Percentiles rank a stretch among this genome's conserved stretches.
phyloP scores from a whole-genome alignment of 1,139 yeast genomes.

The Sugiyamaella neomexicana region DNA sequence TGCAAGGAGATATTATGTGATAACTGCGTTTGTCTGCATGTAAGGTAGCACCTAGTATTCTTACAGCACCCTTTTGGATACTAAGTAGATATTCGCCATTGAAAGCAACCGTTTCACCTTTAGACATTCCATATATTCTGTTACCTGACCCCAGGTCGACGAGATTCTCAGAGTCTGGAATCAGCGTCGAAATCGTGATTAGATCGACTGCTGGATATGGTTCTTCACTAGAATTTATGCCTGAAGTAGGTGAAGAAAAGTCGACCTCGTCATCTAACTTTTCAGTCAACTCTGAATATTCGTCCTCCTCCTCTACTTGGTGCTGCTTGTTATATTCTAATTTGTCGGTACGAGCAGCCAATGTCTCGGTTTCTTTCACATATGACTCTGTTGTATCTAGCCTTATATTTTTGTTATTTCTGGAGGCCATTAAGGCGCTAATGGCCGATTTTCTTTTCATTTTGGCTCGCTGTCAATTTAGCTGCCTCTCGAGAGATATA shows the following conservation, averaged over 20 bases:
- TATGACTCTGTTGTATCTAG: background rate
- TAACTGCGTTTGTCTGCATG: constrained; percentile 28
- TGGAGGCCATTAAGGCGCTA: constrained; percentile 11
- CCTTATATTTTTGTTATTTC: constrained; percentile 4
- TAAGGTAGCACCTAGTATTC: constrained; percentile 54
- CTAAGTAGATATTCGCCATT: constrained; percentile 59
- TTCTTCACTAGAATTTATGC: background rate
- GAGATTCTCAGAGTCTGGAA: constrained; percentile 23
- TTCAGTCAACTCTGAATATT: background rate
- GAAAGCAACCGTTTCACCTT: constrained; percentile 48
- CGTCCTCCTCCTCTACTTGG: too few species aligned
- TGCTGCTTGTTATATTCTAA: background rate
- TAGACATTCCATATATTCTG: constrained; percentile 37
- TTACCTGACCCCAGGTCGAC: constrained; percentile 14
- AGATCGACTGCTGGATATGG: constrained; percentile 11
- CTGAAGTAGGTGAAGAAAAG: background rate
- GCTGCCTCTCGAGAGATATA: too few species aligned
- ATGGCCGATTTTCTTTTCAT: constrained; percentile 18
- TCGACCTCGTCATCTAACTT: background rate
- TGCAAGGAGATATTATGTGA: constrained; percentile 47
- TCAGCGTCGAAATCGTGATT: constrained; percentile 20
- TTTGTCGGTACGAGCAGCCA: background rate
- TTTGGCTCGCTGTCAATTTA: background rate
- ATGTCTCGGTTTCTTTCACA: background rate
- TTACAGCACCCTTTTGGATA: constrained; percentile 59